A percentile compares a stretch with the other conserved stretches of the same genome.
These are phyloP conservation scores for Casuarina glauca DNA, from an alignment of 306 rosid species.

Conservation along the genomic window DNA sequence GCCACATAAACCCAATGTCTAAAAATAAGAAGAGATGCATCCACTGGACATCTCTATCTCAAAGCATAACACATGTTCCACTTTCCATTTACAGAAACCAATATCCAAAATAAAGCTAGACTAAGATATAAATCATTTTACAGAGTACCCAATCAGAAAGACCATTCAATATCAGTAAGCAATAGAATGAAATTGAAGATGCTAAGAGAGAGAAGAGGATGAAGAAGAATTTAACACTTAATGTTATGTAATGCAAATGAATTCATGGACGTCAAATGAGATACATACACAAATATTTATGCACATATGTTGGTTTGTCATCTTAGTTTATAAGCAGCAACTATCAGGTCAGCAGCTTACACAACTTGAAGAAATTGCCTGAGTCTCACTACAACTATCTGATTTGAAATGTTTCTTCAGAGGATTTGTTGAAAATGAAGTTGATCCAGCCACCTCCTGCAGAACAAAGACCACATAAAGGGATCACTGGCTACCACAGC, in stretches of 20 bases:
- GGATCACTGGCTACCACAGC: neutral
- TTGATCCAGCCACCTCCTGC: slow-evolving; percentile 33
- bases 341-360: slow-evolving; percentile 44
- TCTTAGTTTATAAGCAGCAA: neutral
- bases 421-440: slow-evolving; percentile 22
- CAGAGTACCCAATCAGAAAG: neutral
- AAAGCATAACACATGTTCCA: neutral
- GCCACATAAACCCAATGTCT: neutral
- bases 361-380: slow-evolving; percentile 26
- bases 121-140: neutral
- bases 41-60: neutral
- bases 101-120: neutral
- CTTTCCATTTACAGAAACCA: neutral
- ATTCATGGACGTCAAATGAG: neutral
- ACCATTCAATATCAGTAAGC: neutral
- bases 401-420: slow-evolving; percentile 25
- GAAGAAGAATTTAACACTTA: neutral
- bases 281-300: neutral
- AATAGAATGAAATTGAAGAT: neutral
- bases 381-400: slow-evolving; percentile 21
- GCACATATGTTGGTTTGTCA: neutral
- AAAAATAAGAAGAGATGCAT: neutral
- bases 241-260: neutral
- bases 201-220: neutral
- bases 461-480: slow-evolving; percentile 10